These are phyloP conservation scores for Corchorus olitorius DNA, from an alignment of 345 rosid species.

Conservation along the genomic window DNA sequence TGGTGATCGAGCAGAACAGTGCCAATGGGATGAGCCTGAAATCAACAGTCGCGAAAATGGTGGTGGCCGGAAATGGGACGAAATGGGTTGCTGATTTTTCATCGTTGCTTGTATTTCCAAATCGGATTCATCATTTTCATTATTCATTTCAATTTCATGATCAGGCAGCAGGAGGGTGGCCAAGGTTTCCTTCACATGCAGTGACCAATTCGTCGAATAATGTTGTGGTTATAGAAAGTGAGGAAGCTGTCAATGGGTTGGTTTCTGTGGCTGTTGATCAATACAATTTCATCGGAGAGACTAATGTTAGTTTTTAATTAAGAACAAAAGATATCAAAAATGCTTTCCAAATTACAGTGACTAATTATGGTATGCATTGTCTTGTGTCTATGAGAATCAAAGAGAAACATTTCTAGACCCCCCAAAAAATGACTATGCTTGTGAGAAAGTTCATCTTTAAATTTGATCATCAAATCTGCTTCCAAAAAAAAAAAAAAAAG, in stretches of 20 bases:
- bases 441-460: no score
- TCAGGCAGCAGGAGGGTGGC: background rate
- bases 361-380: no score
- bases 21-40: constrained; percentile 57
- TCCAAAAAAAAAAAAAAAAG: no score
- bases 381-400: no score
- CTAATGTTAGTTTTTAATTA: background rate
- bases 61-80: constrained; percentile 54
- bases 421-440: no score
- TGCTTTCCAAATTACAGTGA: no score
- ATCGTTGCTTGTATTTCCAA: constrained; percentile 52
- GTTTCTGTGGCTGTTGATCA: constrained; percentile 66
- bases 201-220: constrained; percentile 57
- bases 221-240: constrained; percentile 60
- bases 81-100: constrained; percentile 74
- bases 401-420: no score
- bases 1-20: constrained; percentile 58
- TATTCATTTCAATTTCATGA: constrained; percentile 40
- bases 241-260: constrained; percentile 46
- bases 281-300: constrained; percentile 28
- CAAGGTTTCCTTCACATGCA: constrained; percentile 33
- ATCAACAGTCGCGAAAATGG: constrained; percentile 50
- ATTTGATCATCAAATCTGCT: no score
- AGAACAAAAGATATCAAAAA: background rate
- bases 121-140: constrained; percentile 56